phyloP scores from a whole-genome alignment of 139 green algal species.

The Asterochloris sp. region DNA sequence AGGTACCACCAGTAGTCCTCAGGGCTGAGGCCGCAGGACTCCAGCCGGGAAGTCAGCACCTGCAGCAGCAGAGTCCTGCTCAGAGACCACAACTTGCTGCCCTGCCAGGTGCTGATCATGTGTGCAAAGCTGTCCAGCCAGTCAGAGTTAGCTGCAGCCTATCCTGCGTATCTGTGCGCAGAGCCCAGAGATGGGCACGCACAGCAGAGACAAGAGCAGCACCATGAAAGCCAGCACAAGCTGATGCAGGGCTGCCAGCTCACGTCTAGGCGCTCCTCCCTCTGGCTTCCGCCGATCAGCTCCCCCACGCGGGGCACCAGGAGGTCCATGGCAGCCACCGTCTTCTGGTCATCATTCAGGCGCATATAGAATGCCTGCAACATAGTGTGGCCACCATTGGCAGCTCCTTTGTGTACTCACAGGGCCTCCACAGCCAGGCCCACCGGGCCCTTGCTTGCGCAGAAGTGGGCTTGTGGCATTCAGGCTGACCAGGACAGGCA shows the following conservation, averaged over 20 bases:
- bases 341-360: constrained; percentile 95
- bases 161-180: no score
- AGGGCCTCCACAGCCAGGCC: no score
- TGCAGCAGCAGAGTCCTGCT: neutral
- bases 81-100: no score
- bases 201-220: neutral
- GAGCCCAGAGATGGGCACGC: neutral
- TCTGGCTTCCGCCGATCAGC: constrained; percentile 87
- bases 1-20: constrained; percentile 91
- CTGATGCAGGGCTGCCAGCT: neutral
- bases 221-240: neutral
- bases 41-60: constrained; percentile 67
- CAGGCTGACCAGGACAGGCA: no score
- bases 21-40: constrained; percentile 63
- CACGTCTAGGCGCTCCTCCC: constrained; percentile 78
- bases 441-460: no score
- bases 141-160: no score
- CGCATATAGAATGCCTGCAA: constrained; percentile 95
- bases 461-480: no score
- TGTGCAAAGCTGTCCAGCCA: no score
- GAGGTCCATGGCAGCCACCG: constrained; percentile 98
- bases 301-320: constrained; percentile 94
- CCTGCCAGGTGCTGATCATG: no score
- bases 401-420: no score
- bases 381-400: neutral